Evolutionary conservation across 768 basidiomycete genomes (phyloP), one percentile per base, ranked within the genome.

Genomic region (Amanita rimosa): DNA sequence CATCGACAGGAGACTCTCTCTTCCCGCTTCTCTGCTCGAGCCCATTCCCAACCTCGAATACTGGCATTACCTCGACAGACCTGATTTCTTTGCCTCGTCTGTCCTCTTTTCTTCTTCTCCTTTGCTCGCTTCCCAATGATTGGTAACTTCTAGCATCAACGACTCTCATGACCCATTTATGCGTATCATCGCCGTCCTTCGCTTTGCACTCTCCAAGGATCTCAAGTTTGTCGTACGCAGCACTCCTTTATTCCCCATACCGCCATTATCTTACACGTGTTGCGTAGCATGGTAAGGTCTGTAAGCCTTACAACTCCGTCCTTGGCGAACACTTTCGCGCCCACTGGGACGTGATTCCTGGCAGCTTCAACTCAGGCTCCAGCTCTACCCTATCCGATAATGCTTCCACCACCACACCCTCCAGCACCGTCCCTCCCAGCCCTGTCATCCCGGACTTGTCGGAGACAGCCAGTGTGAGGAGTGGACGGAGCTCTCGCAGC

Each of bases 11-110:
- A 88, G 93, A 42, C 69, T 97, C 24, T 96, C 93, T 0, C 69
- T 97, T 35, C 94, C 94, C 2, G 93, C 94, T 11, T 94, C 91
- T 39, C 66, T 97, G 42, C 75, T 97, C 37, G 94, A 96, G 62
- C 94, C 94, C 3, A 75, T 94, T 55, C 94, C 94, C 4, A 97
- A 97, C 67, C 75, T 97, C 44, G 94, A 97, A 67, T 97, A 93
- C 68, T 96, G 89, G 89, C 83, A 90, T 55, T 94, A 92, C 57
- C 72, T 91, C 41, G 92, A 95, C 64, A 74, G 91, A 56, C 88
- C 93, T 6, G 93, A 96, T 64, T 68, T 91, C 39, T 92, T 97
- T 60, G 85, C 84, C 58, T 81, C 90, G 93, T 96, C 61, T 62
- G 70, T 84, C 79, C 17, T 27, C 8, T 31, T 26, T 27, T 26